phyloP scores from a whole-genome alignment of 306 rosid species.

The Trifolium repens region DNA sequence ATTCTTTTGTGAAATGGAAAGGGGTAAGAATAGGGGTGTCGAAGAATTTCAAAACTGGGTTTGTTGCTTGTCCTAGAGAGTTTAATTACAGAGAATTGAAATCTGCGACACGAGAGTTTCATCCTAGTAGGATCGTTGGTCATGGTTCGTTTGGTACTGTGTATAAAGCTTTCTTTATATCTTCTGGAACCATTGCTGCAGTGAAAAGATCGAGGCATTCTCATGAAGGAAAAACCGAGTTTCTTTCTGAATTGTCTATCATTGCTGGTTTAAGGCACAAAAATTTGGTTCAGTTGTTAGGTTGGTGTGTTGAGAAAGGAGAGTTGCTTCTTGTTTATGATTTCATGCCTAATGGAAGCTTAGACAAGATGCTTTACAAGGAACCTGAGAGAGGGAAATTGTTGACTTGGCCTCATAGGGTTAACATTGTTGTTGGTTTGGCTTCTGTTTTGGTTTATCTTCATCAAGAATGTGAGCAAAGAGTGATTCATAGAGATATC shows the following conservation, averaged over 20 bases:
- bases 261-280: constrained; percentile 37
- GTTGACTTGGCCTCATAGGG: constrained; percentile 65
- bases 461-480: constrained; percentile 83
- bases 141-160: constrained; percentile 84
- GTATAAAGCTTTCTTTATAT: constrained; percentile 62
- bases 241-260: constrained; percentile 32
- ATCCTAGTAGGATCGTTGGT: constrained; percentile 67
- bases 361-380: constrained; percentile 51
- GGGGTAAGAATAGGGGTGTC: not conserved
- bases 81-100: constrained; percentile 65
- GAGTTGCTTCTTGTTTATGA: constrained; percentile 31
- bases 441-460: constrained; percentile 76
- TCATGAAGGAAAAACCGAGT: constrained; percentile 41
- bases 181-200: constrained; percentile 55
- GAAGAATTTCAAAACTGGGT: constrained; percentile 55
- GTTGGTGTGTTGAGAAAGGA: constrained; percentile 35
- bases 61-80: constrained; percentile 67
- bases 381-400: constrained; percentile 42
- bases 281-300: constrained; percentile 29
- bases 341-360: constrained; percentile 37
- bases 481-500: constrained; percentile 76
- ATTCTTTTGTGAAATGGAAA: constrained; percentile 53
- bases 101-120: constrained; percentile 67
- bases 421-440: constrained; percentile 68
- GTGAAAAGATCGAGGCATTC: constrained; percentile 43